These are phyloP conservation scores for Malassezia furfur DNA, from an alignment of 1,284 basidiomycete species.

Conservation along the genomic window DNA sequence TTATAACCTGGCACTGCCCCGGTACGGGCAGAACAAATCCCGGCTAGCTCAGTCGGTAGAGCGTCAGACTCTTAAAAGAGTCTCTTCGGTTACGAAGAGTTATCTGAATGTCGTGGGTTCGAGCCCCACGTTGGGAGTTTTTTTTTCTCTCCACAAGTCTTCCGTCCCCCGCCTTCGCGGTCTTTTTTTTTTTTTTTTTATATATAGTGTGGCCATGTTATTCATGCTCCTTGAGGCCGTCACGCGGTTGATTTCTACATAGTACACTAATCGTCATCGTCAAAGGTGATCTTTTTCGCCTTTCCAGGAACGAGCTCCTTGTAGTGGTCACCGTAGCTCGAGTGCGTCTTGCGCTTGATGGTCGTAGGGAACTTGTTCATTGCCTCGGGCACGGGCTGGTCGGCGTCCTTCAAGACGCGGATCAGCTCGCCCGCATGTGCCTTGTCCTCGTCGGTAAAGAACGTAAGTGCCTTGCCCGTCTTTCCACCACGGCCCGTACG, in stretches of 20 bases:
- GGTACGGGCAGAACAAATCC: conserved; percentile 9
- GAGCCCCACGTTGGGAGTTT: conserved; percentile 28
- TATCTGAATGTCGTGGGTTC: conserved; percentile 29
- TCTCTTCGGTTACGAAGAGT: conserved; percentile 16
- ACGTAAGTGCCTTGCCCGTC: conserved; percentile 84
- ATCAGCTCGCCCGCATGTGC: conserved; percentile 89
- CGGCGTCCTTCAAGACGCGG: conserved; percentile 78
- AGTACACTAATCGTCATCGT: conserved; percentile 17
- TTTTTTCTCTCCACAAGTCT: background rate
- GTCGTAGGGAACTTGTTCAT: conserved; percentile 82
- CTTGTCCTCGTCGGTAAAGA: conserved; percentile 61
- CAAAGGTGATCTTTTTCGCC: conserved; percentile 56
- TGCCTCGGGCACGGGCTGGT: conserved; percentile 61
- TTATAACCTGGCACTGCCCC: too few species aligned
- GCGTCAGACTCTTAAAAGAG: conserved; percentile 33
- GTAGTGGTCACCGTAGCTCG: conserved; percentile 53
- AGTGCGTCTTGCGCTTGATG: conserved; percentile 88
- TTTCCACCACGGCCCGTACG: conserved; percentile 88
- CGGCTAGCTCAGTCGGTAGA: conserved; percentile 40
- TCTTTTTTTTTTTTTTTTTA: too few species aligned
- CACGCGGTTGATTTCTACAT: background rate
- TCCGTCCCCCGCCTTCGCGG: background rate
- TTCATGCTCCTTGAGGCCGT: too few species aligned
- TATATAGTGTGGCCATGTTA: too few species aligned
- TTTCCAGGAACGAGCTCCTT: conserved; percentile 57